Percentiles rank a stretch among this genome's conserved stretches.
phyloP scores from a whole-genome alignment of 164 flowering plant genomes.

The Houttuynia cordata region DNA sequence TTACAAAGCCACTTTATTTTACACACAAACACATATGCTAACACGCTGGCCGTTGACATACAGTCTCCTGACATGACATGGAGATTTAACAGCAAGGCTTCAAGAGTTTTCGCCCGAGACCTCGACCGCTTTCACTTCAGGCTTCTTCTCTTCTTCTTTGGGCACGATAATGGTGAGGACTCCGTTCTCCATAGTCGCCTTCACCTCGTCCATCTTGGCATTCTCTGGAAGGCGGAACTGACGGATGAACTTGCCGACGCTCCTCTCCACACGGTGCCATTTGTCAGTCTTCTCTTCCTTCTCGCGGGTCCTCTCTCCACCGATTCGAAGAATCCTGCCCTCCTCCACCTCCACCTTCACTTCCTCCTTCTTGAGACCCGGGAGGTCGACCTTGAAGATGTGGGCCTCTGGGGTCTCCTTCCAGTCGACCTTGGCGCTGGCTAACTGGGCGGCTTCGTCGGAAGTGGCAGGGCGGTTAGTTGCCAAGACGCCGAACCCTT shows the following conservation, averaged over 20 bases:
- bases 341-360: background rate
- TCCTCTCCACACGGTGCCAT: conserved; percentile 1
- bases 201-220: conserved; percentile 5
- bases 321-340: background rate
- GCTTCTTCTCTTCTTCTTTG: conserved; percentile 6
- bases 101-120: background rate
- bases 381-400: conserved; percentile 1
- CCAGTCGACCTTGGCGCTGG: conserved; percentile 23
- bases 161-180: background rate
- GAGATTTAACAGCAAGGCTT: background rate
- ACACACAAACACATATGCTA: background rate
- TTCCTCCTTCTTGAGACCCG: conserved; percentile 2
- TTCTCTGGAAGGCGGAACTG: conserved; percentile 1
- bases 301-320: background rate
- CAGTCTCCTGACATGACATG: background rate
- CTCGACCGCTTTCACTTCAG: conserved; percentile 3
- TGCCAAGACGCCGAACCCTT: background rate
- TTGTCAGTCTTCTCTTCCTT: background rate
- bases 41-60: background rate
- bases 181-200: background rate
- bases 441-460: conserved; percentile 3
- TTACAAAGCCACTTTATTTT: background rate
- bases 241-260: background rate
- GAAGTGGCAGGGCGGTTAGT: background rate
- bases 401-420: conserved; percentile 3